These are phyloP conservation scores for Begonia peltatifolia DNA, from an alignment of 306 rosid species.

Conservation along the genomic window DNA sequence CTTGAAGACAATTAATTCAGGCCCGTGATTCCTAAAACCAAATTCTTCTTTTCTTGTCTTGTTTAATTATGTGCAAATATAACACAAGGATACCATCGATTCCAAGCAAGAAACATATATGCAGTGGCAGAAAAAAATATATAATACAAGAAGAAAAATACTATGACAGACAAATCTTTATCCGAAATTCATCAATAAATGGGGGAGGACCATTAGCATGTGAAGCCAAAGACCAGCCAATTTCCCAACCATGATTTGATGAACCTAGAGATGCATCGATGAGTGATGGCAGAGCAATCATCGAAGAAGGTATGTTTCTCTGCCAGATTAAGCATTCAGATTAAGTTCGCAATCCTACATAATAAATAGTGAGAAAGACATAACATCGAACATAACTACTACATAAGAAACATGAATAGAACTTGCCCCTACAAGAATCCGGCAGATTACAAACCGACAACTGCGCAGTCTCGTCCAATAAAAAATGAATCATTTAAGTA, in stretches of 20 bases:
- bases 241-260: conserved; percentile 70
- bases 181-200: conserved; percentile 19
- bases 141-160: background rate
- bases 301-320: conserved; percentile 64
- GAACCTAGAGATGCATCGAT: conserved; percentile 55
- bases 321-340: conserved; percentile 16
- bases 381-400: background rate
- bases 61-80: too few relatives aligned
- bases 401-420: background rate
- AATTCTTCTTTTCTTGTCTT: too few relatives aligned
- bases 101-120: background rate
- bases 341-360: conserved; percentile 11
- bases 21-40: too few relatives aligned
- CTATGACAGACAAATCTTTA: conserved; percentile 25
- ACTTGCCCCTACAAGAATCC: too few relatives aligned
- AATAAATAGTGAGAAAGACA: background rate
- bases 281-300: conserved; percentile 54
- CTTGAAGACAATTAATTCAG: too few relatives aligned
- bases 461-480: background rate
- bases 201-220: conserved; percentile 29
- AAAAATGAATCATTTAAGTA: too few relatives aligned
- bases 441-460: too few relatives aligned
- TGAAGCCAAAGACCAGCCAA: conserved; percentile 91
- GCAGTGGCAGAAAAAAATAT: background rate
- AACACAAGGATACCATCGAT: too few relatives aligned